Conservation (phyloP, 1,284 basidiomycete species). For the Puccinia coronata region DNA sequence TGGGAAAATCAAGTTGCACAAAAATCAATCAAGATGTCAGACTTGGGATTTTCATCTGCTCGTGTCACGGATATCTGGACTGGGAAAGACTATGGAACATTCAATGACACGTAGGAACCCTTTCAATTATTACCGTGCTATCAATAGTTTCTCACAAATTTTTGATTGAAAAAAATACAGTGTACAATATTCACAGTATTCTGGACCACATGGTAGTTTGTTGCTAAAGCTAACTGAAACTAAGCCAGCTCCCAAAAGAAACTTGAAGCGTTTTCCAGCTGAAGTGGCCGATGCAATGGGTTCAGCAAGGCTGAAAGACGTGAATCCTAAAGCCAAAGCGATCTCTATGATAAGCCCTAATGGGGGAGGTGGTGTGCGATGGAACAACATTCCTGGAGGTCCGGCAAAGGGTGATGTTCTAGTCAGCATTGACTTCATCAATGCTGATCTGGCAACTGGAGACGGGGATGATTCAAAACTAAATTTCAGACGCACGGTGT, state of each 20-base stretch:
- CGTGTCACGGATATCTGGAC: slow-evolving; percentile 9
- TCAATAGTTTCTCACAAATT: not conserved
- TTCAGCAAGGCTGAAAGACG: slow-evolving; percentile 9
- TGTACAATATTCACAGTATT: not conserved
- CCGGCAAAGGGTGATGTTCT: slow-evolving; percentile 8
- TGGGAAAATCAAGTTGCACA: slow-evolving; percentile 13
- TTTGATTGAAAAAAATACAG: not conserved
- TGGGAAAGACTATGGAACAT: slow-evolving; percentile 30
- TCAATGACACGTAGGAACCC: slow-evolving; percentile 1
- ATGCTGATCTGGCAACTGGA: not conserved
- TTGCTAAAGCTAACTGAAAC: slow-evolving; percentile 42
- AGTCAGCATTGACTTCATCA: slow-evolving; percentile 46
- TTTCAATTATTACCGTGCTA: not conserved
- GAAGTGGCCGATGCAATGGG: slow-evolving; percentile 15
- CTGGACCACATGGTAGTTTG: slow-evolving; percentile 12
- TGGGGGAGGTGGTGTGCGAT: slow-evolving; percentile 14
- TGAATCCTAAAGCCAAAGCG: not conserved
- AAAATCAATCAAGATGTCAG: slow-evolving; percentile 2
- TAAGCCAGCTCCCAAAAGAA: not conserved
- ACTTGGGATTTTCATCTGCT: slow-evolving; percentile 39
- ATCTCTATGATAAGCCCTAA: slow-evolving; percentile 4
- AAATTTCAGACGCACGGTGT: not conserved
- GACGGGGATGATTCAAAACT: not conserved
- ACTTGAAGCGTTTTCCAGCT: slow-evolving; percentile 10
- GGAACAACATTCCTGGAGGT: slow-evolving; percentile 8